Evolutionary conservation across 23 red algal species (phyloP).

Genomic region (Agarophyton chilense): DNA sequence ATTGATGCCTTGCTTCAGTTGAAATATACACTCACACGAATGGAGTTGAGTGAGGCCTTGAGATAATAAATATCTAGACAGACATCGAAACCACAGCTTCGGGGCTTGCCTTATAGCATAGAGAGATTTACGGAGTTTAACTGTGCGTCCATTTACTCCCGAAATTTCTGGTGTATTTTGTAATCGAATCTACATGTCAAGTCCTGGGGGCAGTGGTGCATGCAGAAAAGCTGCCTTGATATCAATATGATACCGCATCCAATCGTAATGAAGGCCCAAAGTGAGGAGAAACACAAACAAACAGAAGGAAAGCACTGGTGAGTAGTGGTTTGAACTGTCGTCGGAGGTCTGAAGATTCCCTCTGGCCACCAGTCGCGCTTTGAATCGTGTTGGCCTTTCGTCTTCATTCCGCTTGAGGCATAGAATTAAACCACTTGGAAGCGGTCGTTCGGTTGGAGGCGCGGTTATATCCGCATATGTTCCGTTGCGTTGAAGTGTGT

Average conservation of each 20-base stretch:
- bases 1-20: neutral
- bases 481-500: neutral
- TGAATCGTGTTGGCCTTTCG: constrained; percentile 10
- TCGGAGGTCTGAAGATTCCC: neutral
- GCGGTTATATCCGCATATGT: neutral
- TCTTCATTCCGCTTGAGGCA: constrained; percentile 23
- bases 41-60: neutral
- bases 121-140: constrained; percentile 21
- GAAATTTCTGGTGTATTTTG: neutral
- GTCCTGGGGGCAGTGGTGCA: neutral
- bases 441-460: neutral
- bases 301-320: neutral
- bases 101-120: constrained; percentile 49
- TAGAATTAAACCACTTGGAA: constrained; percentile 9
- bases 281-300: neutral
- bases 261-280: neutral
- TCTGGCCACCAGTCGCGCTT: constrained; percentile 23
- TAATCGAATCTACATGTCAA: neutral
- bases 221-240: constrained; percentile 25
- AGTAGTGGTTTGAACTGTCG: neutral
- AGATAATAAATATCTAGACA: neutral
- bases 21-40: neutral
- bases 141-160: neutral
- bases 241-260: neutral
- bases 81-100: neutral